Evolutionary conservation across 2,329 filamentous ascomycete genomes (phyloP).

Genomic region (Alternaria triticimaculans): DNA sequence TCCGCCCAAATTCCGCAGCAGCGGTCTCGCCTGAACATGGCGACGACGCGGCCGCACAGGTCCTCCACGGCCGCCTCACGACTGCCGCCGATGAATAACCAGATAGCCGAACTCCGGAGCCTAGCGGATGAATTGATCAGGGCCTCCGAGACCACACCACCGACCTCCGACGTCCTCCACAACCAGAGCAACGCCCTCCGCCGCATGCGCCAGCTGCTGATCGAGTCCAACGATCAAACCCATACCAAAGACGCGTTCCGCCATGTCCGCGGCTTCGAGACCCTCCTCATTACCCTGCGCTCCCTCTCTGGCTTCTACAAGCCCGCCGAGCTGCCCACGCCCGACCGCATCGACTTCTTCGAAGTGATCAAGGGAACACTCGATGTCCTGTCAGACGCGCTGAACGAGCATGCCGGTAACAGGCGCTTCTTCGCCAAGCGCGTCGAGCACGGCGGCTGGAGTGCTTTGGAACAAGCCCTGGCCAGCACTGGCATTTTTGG

Average conservation of each 20-base stretch:
- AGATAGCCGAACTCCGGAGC: conserved; percentile 48
- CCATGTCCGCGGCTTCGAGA: conserved; percentile 78
- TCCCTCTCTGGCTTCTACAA: conserved; percentile 79
- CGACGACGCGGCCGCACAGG: conserved; percentile 44
- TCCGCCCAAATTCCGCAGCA: conserved; percentile 32
- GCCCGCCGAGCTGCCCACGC: conserved; percentile 64
- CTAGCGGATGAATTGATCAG: conserved; percentile 45
- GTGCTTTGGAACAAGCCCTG: conserved; percentile 74
- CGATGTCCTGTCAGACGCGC: conserved; percentile 74
- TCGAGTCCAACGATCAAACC: conserved; percentile 58
- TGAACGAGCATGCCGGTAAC: conserved; percentile 84
- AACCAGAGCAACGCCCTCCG: conserved; percentile 61
- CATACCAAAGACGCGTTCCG: conserved; percentile 81
- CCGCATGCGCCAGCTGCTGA: conserved; percentile 70
- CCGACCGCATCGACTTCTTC: conserved; percentile 71
- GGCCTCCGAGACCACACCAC: conserved; percentile 38
- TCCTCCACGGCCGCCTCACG: conserved; percentile 49
- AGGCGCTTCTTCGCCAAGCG: conserved; percentile 81
- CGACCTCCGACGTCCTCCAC: conserved; percentile 43
- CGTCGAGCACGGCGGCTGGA: conserved; percentile 80
- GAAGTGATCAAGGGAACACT: conserved; percentile 74
- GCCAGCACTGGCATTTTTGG: conserved; percentile 65
- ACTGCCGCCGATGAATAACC: conserved; percentile 63
- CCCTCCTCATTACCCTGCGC: conserved; percentile 71
- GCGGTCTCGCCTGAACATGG: conserved; percentile 44